Conservation (phyloP, 192 early-diverging fungal genomes). For the Piromyces sp. region DNA sequence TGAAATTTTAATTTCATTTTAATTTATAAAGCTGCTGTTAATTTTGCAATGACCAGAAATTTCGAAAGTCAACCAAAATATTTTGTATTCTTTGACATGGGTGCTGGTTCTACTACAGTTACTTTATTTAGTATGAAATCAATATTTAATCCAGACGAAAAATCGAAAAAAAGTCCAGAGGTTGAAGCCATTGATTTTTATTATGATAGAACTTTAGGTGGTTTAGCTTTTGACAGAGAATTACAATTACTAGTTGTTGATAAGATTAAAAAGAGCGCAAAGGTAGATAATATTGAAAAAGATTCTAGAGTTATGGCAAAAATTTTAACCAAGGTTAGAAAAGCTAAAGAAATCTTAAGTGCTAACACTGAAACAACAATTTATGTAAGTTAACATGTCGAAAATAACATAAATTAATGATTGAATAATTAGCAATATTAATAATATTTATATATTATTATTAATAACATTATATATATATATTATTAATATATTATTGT, state of each 20-base stretch:
- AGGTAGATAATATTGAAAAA: constrained; percentile 24
- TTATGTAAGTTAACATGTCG: constrained; percentile 9
- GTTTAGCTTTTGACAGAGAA: constrained; percentile 65
- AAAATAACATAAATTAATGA: too few species aligned
- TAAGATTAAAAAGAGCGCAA: constrained; percentile 26
- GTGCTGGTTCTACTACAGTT: constrained; percentile 77
- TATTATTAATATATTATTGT: too few species aligned
- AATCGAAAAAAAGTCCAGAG: constrained; percentile 5
- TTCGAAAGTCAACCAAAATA: constrained; percentile 47
- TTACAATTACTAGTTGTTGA: constrained; percentile 62
- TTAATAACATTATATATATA: too few species aligned
- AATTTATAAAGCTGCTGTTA: constrained; percentile 55
- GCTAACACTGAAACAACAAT: constrained; percentile 76
- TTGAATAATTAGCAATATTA: too few species aligned
- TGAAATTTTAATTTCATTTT: background rate
- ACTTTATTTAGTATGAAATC: constrained; percentile 40
- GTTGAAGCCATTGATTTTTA: constrained; percentile 69
- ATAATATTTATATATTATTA: too few species aligned
- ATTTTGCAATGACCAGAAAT: constrained; percentile 63
- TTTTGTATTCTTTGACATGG: constrained; percentile 95
- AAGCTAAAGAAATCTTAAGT: constrained; percentile 90
- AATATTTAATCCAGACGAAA: background rate
- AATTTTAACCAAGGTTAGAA: constrained; percentile 78
- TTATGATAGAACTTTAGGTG: constrained; percentile 70
- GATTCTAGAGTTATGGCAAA: constrained; percentile 70